phyloP scores from a whole-genome alignment of 2,329 filamentous ascomycete genomes.

The Neofusicoccum parvum region DNA sequence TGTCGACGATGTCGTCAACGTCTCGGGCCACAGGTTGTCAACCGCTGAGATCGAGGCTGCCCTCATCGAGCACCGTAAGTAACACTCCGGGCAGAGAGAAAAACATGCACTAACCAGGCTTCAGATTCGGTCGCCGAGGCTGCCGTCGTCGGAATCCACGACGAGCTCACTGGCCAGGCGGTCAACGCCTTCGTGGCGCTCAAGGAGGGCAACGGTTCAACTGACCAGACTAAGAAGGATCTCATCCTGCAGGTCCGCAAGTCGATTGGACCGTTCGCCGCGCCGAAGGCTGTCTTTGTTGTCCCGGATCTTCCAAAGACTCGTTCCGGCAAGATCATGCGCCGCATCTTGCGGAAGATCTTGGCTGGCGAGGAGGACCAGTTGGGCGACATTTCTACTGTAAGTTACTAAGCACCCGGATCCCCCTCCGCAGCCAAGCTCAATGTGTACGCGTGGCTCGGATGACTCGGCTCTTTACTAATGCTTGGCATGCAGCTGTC shows the following conservation, averaged over 20 bases:
- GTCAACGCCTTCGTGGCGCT: constrained; percentile 96
- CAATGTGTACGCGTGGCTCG: constrained; percentile 7
- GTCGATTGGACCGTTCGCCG: constrained; percentile 95
- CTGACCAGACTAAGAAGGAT: constrained; percentile 86
- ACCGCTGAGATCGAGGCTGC: constrained; percentile 98
- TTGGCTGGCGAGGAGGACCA: constrained; percentile 96
- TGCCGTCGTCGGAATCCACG: constrained; percentile 87
- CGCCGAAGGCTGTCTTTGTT: constrained; percentile 88
- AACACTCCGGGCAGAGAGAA: neutral
- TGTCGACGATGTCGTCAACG: constrained; percentile 98
- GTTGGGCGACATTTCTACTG: constrained; percentile 88
- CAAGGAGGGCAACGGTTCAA: constrained; percentile 78
- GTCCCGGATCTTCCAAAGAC: constrained; percentile 97
- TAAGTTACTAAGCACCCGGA: constrained; percentile 50
- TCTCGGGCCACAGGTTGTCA: constrained; percentile 91
- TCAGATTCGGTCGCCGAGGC: constrained; percentile 80
- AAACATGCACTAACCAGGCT: constrained; percentile 26
- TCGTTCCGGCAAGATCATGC: constrained; percentile 98
- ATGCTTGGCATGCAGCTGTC: constrained; percentile 64
- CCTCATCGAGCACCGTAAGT: constrained; percentile 79
- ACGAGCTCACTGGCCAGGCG: constrained; percentile 94
- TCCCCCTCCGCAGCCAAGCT: constrained; percentile 11
- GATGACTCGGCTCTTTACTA: constrained; percentile 13
- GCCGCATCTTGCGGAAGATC: constrained; percentile 95
- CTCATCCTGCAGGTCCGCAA: constrained; percentile 92